These are phyloP conservation scores for Tolypocladium album DNA, from an alignment of 2,329 filamentous ascomycete species.

Conservation along the genomic window DNA sequence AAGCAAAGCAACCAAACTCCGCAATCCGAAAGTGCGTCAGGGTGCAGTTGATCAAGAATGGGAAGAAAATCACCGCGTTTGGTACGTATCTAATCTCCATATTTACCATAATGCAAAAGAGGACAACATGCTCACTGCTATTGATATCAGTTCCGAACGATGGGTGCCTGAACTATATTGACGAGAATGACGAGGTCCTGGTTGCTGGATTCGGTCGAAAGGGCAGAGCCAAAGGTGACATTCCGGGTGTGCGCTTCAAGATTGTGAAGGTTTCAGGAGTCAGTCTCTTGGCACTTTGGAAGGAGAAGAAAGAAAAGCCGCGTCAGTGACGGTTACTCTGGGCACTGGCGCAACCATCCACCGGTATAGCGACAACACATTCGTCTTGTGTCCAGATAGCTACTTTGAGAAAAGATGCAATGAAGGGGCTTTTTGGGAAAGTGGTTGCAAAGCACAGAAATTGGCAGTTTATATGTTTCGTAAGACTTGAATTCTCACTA, in stretches of 20 bases:
- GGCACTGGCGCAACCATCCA: too few species aligned
- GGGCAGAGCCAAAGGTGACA: conserved; percentile 99
- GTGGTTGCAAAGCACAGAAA: too few species aligned
- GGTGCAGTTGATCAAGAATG: conserved; percentile 99
- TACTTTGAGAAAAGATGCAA: too few species aligned
- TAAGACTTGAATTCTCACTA: too few species aligned
- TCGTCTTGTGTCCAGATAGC: too few species aligned
- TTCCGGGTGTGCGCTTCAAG: conserved; percentile 99
- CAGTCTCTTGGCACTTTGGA: conserved; percentile 86
- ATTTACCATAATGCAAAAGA: too few species aligned
- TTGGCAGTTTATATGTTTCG: too few species aligned
- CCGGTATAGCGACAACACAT: too few species aligned
- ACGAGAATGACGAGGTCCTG: conserved; percentile 99
- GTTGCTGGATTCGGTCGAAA: conserved; percentile 99
- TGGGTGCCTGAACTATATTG: conserved; percentile 99
- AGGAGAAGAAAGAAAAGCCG: conserved; percentile 97
- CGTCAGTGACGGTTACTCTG: conserved; percentile 22
- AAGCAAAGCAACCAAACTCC: conserved; percentile 99
- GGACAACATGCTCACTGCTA: conserved; percentile 4
- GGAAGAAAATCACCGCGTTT: conserved; percentile 99
- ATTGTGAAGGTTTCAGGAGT: conserved; percentile 99
- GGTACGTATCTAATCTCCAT: conserved; percentile 73
- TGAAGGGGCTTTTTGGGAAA: too few species aligned
- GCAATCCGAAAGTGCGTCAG: conserved; percentile 99
- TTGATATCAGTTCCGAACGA: conserved; percentile 92